These are phyloP conservation scores for Stephania japonica DNA, from an alignment of 164 flowering plant species.

Conservation along the genomic window DNA sequence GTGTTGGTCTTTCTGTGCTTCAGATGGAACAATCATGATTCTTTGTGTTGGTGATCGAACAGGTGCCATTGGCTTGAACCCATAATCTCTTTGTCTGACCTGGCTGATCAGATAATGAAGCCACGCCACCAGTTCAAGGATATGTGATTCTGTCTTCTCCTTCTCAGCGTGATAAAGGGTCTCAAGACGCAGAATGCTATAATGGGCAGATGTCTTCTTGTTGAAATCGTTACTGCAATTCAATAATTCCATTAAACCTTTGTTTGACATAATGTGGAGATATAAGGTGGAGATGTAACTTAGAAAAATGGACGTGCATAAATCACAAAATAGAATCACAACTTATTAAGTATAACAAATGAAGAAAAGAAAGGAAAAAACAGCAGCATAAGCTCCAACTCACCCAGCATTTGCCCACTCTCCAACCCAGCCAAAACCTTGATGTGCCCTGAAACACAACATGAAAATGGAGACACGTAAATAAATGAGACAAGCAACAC, in stretches of 20 bases:
- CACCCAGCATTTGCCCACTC: conserved; percentile 79
- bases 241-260: conserved; percentile 6
- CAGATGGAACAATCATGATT: conserved; percentile 14
- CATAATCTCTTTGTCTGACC: conserved; percentile 38
- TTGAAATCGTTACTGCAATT: conserved; percentile 44
- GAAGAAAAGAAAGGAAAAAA: conserved; percentile 3
- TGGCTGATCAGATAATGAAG: conserved; percentile 50
- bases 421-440: conserved; percentile 89
- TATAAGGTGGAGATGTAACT: no score
- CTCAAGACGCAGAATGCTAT: conserved; percentile 47
- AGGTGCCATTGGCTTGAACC: conserved; percentile 29
- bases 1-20: conserved; percentile 18
- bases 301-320: background rate
- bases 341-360: background rate
- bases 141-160: conserved; percentile 42
- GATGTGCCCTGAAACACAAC: conserved; percentile 57
- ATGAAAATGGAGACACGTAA: background rate
- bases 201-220: conserved; percentile 26
- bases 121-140: conserved; percentile 54
- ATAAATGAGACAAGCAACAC: background rate
- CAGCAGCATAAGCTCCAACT: conserved; percentile 18
- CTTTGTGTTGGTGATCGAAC: conserved; percentile 33
- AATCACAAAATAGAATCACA: background rate
- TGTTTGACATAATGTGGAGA: background rate
- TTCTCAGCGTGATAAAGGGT: conserved; percentile 71